Conservation (phyloP, 108 stramenopile species). For the Cyclotella atomus region DNA sequence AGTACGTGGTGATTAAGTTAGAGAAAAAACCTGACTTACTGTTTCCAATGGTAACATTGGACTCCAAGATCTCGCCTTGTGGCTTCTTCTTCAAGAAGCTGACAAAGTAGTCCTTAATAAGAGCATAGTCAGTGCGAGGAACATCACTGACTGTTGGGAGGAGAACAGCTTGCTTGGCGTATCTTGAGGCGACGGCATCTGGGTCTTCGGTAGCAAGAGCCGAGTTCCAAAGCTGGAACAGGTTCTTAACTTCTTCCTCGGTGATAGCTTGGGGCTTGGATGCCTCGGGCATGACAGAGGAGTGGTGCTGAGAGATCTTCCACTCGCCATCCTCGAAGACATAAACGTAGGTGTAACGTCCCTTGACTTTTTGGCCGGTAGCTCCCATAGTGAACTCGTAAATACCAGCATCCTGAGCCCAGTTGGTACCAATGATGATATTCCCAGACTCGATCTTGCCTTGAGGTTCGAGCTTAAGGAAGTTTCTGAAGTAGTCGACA, state of each 20-base stretch:
- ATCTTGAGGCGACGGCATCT: constrained; percentile 1
- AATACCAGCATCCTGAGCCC: constrained; percentile 12
- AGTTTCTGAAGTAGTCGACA: constrained; percentile 27
- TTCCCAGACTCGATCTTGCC: constrained; percentile 34
- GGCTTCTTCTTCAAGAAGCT: constrained; percentile 5
- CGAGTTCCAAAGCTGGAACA: constrained; percentile 55
- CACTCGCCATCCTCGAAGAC: constrained; percentile 67
- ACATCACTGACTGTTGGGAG: background rate
- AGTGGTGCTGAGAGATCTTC: constrained; percentile 80
- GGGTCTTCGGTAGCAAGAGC: background rate
- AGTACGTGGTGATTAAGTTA: background rate
- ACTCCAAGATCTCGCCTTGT: constrained; percentile 6
- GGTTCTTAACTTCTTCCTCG: constrained; percentile 46
- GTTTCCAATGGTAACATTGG: constrained; percentile 10
- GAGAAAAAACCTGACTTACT: constrained; percentile 6
- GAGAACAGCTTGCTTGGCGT: constrained; percentile 1
- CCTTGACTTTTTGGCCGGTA: constrained; percentile 2
- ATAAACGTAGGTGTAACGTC: constrained; percentile 2
- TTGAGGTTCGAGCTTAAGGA: constrained; percentile 39
- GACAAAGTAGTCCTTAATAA: constrained; percentile 8
- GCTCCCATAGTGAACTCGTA: constrained; percentile 10
- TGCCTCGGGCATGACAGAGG: constrained; percentile 69
- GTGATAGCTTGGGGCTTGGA: constrained; percentile 41
- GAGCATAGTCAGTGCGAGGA: background rate
- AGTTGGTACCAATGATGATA: constrained; percentile 37